phyloP scores from a whole-genome alignment of 2,329 filamentous ascomycete species.

The Didymella lethalis region DNA sequence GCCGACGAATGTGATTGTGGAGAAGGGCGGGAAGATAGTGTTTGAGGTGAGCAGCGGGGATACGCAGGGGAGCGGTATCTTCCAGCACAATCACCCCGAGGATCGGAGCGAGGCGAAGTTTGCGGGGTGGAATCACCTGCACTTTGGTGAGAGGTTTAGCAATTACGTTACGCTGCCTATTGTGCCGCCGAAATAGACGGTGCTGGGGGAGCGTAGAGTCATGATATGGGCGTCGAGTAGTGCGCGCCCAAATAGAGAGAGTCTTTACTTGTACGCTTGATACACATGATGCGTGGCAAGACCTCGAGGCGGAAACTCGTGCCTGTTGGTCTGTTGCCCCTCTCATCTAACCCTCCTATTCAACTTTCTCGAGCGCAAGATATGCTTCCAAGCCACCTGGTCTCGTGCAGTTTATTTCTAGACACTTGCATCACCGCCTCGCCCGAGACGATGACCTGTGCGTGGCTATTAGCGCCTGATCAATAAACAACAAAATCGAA shows the following conservation, averaged over 20 bases:
- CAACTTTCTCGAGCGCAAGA: no score
- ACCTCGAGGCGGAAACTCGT: no score
- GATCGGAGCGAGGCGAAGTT: conserved; percentile 57
- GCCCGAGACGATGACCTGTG: background rate
- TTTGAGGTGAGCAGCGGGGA: conserved; percentile 64
- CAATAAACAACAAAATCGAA: background rate
- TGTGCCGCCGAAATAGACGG: conserved; percentile 55
- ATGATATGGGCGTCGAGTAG: background rate
- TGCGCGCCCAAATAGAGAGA: no score
- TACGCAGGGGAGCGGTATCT: conserved; percentile 67
- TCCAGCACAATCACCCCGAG: conserved; percentile 60
- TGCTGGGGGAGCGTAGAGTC: background rate
- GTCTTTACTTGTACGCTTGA: no score
- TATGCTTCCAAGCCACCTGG: background rate
- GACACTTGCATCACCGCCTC: background rate
- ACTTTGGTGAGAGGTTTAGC: conserved; percentile 58
- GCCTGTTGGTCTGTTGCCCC: no score
- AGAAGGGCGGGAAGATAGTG: conserved; percentile 61
- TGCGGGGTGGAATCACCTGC: conserved; percentile 61
- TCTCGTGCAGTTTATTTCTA: no score
- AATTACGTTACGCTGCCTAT: conserved; percentile 65
- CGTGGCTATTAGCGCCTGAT: background rate
- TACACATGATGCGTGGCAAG: no score
- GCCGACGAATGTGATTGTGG: conserved; percentile 68
- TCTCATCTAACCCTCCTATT: no score